Percentiles rank a stretch among this genome's conserved stretches.
phyloP scores from a whole-genome alignment of 345 rosid genomes.

The Kernera saxatilis region DNA sequence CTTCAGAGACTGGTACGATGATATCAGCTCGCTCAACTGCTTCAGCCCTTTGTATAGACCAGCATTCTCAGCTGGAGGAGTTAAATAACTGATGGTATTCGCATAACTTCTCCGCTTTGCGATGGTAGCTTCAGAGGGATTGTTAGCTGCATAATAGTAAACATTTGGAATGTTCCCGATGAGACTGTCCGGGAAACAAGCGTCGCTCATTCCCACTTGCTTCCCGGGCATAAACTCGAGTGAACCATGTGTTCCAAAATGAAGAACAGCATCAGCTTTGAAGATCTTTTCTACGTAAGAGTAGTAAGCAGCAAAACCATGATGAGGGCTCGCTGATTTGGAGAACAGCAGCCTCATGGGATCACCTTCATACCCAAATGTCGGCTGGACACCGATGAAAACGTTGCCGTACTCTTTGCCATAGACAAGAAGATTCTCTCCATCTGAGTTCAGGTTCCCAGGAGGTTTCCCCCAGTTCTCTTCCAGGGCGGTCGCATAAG shows the following conservation, averaged over 20 bases:
- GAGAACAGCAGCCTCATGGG: conserved; percentile 97
- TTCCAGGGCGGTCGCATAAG: conserved; percentile 78
- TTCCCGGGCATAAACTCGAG: conserved; percentile 99
- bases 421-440: conserved; percentile 85
- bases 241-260: conserved; percentile 97
- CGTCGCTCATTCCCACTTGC: conserved; percentile 99
- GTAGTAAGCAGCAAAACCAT: conserved; percentile 96
- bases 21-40: conserved; percentile 90
- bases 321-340: conserved; percentile 96
- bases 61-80: conserved; percentile 99
- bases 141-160: conserved; percentile 93
- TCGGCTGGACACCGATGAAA: conserved; percentile 97
- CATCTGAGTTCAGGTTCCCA: conserved; percentile 90
- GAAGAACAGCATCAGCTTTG: conserved; percentile 95
- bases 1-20: conserved; percentile 95
- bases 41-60: conserved; percentile 98
- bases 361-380: conserved; percentile 99
- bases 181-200: conserved; percentile 89
- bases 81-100: conserved; percentile 90
- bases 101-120: conserved; percentile 99
- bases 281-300: conserved; percentile 93
- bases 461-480: conserved; percentile 99
- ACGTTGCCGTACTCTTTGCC: conserved; percentile 91
- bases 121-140: conserved; percentile 96
- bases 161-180: conserved; percentile 97